phyloP scores from a whole-genome alignment of 2,329 filamentous ascomycete genomes.

The Nannizziopsis arthrosporioides region DNA sequence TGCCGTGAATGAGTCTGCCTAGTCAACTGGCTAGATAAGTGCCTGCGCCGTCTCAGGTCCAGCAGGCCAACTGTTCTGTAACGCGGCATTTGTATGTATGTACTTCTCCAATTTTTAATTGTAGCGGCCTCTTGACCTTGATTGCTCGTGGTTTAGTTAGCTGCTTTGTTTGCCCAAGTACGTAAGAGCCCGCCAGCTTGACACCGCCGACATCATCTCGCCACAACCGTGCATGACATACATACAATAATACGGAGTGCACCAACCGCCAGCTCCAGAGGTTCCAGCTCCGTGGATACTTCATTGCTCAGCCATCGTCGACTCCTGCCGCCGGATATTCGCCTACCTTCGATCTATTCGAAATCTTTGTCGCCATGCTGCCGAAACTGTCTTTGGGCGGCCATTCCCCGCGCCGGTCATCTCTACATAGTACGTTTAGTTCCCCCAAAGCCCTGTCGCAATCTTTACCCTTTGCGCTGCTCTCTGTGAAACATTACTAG shows the following conservation, averaged over 20 bases:
- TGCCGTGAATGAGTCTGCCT: background rate
- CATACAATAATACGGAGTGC: background rate
- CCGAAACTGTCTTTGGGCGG: constrained; percentile 15
- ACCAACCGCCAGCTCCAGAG: background rate
- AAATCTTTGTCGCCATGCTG: constrained; percentile 20
- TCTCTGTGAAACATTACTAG: background rate
- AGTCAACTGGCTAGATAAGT: background rate
- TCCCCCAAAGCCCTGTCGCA: no score
- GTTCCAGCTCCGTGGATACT: background rate
- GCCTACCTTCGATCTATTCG: constrained; percentile 15
- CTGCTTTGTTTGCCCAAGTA: background rate
- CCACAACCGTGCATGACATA: constrained; percentile 3
- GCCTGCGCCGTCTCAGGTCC: no score
- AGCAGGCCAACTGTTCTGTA: no score
- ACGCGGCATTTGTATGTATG: background rate
- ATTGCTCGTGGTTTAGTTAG: no score
- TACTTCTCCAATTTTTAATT: background rate
- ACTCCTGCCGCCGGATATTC: background rate
- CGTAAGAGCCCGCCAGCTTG: constrained; percentile 7
- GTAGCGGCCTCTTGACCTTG: background rate
- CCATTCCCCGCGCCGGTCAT: constrained; percentile 27
- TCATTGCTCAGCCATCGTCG: background rate
- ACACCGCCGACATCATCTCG: constrained; percentile 4
- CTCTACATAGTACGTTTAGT: constrained; percentile 26
- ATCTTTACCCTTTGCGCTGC: no score